These are phyloP conservation scores for Apiospora saccharicola DNA, from an alignment of 2,329 filamentous ascomycete species.

Conservation along the genomic window DNA sequence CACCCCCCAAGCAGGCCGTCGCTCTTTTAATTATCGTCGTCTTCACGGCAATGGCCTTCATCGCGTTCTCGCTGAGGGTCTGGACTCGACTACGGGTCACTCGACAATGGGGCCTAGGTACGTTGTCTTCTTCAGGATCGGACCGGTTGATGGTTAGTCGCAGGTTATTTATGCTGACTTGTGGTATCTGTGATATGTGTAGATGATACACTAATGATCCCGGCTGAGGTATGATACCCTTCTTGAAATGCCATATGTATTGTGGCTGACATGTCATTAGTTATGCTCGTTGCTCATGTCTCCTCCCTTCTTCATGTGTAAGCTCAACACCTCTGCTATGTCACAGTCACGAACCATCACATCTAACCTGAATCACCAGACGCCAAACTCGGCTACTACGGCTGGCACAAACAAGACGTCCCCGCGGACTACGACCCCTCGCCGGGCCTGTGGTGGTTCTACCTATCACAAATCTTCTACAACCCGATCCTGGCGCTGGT, in stretches of 20 bases:
- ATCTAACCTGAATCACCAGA: constrained; percentile 7
- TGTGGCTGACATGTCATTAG: not conserved
- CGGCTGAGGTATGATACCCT: constrained; percentile 31
- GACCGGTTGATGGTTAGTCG: constrained; percentile 15
- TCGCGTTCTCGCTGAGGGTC: constrained; percentile 37
- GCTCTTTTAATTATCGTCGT: constrained; percentile 43
- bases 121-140: constrained; percentile 26
- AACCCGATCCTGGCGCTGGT: constrained; percentile 54
- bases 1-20: constrained; percentile 41
- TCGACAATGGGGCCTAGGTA: constrained; percentile 38
- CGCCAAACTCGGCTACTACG: constrained; percentile 43
- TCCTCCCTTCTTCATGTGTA: constrained; percentile 39
- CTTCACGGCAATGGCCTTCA: constrained; percentile 41
- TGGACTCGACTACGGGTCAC: constrained; percentile 40
- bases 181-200: not conserved
- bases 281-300: constrained; percentile 33
- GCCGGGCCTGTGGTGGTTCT: constrained; percentile 42
- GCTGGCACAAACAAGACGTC: constrained; percentile 34
- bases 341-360: not conserved
- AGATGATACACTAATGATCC: constrained; percentile 40
- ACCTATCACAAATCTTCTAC: constrained; percentile 51
- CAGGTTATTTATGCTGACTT: not conserved
- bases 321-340: constrained; percentile 22
- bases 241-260: rapidly evolving
- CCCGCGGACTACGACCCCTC: constrained; percentile 29